phyloP scores from a whole-genome alignment of 2,329 filamentous ascomycete genomes.

The Ophiocordyceps camponoti-saundersi region DNA sequence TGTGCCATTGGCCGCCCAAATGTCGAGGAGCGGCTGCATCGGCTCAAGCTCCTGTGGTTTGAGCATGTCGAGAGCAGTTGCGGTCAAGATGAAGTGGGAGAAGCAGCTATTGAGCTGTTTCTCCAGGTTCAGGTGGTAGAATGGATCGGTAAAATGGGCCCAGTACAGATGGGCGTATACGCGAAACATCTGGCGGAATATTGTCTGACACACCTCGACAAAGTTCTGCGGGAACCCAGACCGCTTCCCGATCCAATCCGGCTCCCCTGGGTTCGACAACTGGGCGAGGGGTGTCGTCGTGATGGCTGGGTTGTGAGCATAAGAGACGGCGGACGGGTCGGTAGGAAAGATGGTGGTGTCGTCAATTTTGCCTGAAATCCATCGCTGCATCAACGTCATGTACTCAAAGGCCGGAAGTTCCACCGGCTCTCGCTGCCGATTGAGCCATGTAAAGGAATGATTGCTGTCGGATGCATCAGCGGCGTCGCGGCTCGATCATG shows the following conservation, averaged over 20 bases:
- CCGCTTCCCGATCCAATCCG: conserved; percentile 74
- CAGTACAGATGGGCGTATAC: conserved; percentile 98
- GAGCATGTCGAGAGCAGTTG: conserved; percentile 68
- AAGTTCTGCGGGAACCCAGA: conserved; percentile 89
- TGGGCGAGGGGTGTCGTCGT: conserved; percentile 43
- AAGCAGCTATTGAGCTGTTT: conserved; percentile 79
- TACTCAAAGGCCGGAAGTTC: conserved; percentile 88
- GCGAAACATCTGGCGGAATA: conserved; percentile 97
- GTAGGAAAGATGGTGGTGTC: conserved; percentile 84
- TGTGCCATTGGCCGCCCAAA: conserved; percentile 79
- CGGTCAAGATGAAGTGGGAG: conserved; percentile 67
- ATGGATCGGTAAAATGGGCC: conserved; percentile 75
- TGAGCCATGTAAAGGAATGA: conserved; percentile 92
- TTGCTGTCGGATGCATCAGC: conserved; percentile 32
- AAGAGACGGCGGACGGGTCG: conserved; percentile 55
- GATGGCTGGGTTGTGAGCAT: conserved; percentile 43
- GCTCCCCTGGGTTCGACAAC: conserved; percentile 42
- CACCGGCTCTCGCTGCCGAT: conserved; percentile 70
- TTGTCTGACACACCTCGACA: conserved; percentile 75
- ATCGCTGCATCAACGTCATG: conserved; percentile 89
- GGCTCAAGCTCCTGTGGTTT: conserved; percentile 83
- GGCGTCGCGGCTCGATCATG: not conserved
- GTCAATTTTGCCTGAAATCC: conserved; percentile 92
- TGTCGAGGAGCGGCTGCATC: conserved; percentile 85
- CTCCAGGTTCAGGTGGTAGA: conserved; percentile 67